Evolutionary conservation across 768 basidiomycete genomes (phyloP).

Genomic region (Russula griseocarnosa): DNA sequence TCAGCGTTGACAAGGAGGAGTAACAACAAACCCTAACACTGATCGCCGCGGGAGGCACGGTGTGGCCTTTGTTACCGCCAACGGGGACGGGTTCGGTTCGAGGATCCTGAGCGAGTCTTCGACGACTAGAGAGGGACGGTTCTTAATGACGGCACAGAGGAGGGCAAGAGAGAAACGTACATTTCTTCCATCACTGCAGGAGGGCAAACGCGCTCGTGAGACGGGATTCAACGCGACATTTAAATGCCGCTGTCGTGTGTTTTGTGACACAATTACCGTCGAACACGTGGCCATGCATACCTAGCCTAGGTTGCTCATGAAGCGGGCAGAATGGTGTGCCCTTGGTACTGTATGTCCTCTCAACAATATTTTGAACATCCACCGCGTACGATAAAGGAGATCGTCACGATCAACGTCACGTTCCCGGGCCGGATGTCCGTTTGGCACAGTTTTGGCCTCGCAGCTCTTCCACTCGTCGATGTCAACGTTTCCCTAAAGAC

Average conservation of each 20-base stretch:
- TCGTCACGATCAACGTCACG: neutral
- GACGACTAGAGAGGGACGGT: constrained; percentile 9
- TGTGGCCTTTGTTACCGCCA: constrained; percentile 4
- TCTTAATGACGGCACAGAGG: neutral
- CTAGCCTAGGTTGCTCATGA: no score
- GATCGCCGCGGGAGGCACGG: neutral
- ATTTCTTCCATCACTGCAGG: constrained; percentile 17
- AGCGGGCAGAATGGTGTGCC: no score
- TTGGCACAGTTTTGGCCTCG: neutral
- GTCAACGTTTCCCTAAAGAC: neutral
- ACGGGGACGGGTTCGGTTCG: neutral
- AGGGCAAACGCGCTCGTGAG: neutral
- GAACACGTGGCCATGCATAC: neutral
- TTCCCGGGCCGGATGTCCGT: neutral
- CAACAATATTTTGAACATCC: no score
- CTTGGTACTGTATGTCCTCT: no score
- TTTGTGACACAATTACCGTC: no score
- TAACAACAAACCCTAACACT: constrained; percentile 1
- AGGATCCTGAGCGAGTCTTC: constrained; percentile 23
- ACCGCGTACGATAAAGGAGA: no score
- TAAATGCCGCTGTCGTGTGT: neutral
- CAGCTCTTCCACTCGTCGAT: constrained; percentile 9
- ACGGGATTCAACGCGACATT: neutral
- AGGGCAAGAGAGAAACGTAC: neutral
- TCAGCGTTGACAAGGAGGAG: neutral